Base-by-base conservation (phyloP, 2,329 filamentous ascomycete genomes). In the Alternaria burnsii region DNA sequence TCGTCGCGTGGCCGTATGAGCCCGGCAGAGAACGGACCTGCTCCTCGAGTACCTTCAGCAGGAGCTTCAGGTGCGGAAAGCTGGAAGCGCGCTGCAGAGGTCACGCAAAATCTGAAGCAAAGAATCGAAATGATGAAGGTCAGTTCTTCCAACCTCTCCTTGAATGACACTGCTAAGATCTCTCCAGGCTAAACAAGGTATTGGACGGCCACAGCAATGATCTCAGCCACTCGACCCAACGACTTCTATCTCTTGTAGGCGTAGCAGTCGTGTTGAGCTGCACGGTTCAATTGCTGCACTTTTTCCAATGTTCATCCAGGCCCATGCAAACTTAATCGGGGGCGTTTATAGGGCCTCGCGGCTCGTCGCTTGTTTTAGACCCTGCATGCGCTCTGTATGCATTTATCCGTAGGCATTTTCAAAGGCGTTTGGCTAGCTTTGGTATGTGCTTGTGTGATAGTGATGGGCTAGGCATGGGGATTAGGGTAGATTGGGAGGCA, bases 51-150 rank as follows among this genome's bases (percentile, higher is more conserved):
- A 11, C 61, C 61, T 51, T 61, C 66, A 52, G 76, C 78, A 57
- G 73, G 67, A 59, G 52, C 75, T 62, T 60, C 76, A 66, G 69
- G 79, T 69, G 80, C 77, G 54, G 95, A 99, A 82, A 98, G 94
- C 77, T 99, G 95, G 95, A 96, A 94, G 82, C 86, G 95, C 69
- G 95, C 95, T 18, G 95, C 95, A 2, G 95, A 99, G 82, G 95
- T 99, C 59, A 99, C 95, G 55, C 97, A 94, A 79, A 95, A 97
- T 78, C 80, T 99, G 73, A 99, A 98, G 83, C 93, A 94, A 53
- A 88, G 95, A 77, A 99, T 99, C 79, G 95, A 98, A 83, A 91
- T 95, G 84, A 99, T 99, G 95, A 99, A 98, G 86, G 88, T 86
- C 72, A 66, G 82, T 42, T 40, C 11, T 75, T 58, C 24, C 6